Conservation (phyloP, 805 yeast genomes). For the Saccharomycopsis malanga region DNA sequence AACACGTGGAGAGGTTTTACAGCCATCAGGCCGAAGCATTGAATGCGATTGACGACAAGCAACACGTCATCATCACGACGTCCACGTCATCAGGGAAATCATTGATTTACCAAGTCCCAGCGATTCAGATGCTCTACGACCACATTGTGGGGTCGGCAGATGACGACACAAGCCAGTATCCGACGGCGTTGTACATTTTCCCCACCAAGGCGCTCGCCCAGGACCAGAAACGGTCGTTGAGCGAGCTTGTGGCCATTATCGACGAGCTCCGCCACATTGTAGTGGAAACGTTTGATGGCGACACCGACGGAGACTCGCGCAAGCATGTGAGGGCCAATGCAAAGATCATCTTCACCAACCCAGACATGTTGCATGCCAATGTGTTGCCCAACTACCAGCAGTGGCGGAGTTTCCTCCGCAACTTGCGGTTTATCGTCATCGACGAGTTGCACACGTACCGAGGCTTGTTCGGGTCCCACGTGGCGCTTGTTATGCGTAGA, state of each 20-base stretch:
- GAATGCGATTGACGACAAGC: slow-evolving; percentile 44
- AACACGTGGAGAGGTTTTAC: slow-evolving; percentile 51
- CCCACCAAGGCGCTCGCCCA: slow-evolving; percentile 98
- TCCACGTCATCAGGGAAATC: slow-evolving; percentile 97
- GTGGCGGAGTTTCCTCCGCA: slow-evolving; percentile 65
- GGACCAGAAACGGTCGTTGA: slow-evolving; percentile 83
- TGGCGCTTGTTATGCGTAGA: slow-evolving; percentile 76
- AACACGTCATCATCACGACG: slow-evolving; percentile 82
- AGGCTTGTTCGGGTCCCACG: slow-evolving; percentile 92
- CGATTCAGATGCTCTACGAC: slow-evolving; percentile 37
- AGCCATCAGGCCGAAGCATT: slow-evolving; percentile 80
- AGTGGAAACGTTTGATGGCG: slow-evolving; percentile 90
- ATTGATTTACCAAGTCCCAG: slow-evolving; percentile 83
- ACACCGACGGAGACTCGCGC: slow-evolving; percentile 60
- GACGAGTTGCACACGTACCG: slow-evolving; percentile 83
- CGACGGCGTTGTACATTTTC: slow-evolving; percentile 79
- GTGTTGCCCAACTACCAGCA: slow-evolving; percentile 68
- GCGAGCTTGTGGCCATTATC: slow-evolving; percentile 45
- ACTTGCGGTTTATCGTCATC: slow-evolving; percentile 67
- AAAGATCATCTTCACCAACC: slow-evolving; percentile 84
- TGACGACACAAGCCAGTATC: slow-evolving; percentile 21
- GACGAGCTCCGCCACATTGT: slow-evolving; percentile 38
- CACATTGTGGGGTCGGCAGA: slow-evolving; percentile 31
- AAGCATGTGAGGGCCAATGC: slow-evolving; percentile 51
- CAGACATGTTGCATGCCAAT: slow-evolving; percentile 86